A percentile compares a stretch with the other conserved stretches of the same genome.
These are phyloP conservation scores for Fragaria ananassa DNA, from an alignment of 306 rosid genomes.

Conservation along the genomic window DNA sequence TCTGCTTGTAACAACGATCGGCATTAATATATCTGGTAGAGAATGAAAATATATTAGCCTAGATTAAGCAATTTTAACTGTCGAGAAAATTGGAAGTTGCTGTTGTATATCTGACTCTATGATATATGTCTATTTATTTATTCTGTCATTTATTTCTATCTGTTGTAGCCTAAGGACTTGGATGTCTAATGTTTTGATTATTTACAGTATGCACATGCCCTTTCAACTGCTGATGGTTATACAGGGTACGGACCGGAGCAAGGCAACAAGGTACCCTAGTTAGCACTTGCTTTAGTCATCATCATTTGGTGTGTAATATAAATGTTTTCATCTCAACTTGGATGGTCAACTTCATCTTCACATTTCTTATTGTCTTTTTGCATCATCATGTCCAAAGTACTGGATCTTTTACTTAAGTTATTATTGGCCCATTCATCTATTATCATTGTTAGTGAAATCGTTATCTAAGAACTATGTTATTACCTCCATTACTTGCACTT, in stretches of 20 bases:
- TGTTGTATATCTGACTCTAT: background rate
- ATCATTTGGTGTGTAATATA: background rate
- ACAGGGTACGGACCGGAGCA: conserved; percentile 82
- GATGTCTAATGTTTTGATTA: conserved; percentile 10
- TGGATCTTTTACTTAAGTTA: background rate
- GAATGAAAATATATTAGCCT: background rate
- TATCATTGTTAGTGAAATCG: background rate
- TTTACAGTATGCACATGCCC: conserved; percentile 63
- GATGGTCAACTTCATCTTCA: background rate
- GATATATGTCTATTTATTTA: background rate
- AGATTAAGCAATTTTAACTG: background rate
- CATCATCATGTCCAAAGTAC: background rate
- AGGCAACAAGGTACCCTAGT: conserved; percentile 56
- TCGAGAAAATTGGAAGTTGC: background rate
- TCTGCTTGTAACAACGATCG: background rate
- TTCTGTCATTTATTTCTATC: background rate
- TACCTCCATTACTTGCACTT: conserved; percentile 6
- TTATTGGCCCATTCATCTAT: background rate
- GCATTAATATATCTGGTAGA: background rate
- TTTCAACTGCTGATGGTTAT: conserved; percentile 59
- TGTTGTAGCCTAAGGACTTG: background rate
- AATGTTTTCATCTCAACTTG: background rate
- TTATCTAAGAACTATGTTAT: background rate
- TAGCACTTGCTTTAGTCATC: conserved; percentile 11
- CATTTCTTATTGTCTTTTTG: background rate